These are phyloP conservation scores for Herpotrichia juniperi DNA, from an alignment of 2,329 filamentous ascomycete species.

Conservation along the genomic window DNA sequence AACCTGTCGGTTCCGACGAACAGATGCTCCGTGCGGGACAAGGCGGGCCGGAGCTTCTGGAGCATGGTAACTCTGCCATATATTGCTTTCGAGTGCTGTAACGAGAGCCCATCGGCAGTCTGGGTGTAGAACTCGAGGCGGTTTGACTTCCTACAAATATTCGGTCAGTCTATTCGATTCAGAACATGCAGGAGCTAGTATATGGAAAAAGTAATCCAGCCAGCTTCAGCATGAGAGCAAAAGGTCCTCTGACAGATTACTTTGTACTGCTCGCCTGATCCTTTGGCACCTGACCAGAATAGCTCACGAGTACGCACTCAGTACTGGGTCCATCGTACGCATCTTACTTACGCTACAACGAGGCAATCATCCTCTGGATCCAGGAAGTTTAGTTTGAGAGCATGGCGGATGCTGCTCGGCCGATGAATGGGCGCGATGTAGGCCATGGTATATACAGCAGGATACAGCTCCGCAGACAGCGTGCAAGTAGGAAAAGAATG, in stretches of 20 bases:
- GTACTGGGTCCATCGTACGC: too few relatives aligned
- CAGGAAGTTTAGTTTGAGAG: constrained; percentile 79
- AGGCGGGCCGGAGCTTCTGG: constrained; percentile 76
- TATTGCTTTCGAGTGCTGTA: constrained; percentile 73
- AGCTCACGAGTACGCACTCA: too few relatives aligned
- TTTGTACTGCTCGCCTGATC: too few relatives aligned
- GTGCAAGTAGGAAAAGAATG: background rate
- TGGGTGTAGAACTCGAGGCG: constrained; percentile 83
- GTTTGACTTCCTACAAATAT: constrained; percentile 71
- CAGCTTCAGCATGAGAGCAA: too few relatives aligned
- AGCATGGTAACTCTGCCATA: constrained; percentile 89
- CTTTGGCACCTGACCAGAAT: too few relatives aligned
- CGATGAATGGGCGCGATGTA: constrained; percentile 94
- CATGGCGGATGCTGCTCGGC: constrained; percentile 89
- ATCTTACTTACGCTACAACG: constrained; percentile 76
- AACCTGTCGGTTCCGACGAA: constrained; percentile 91
- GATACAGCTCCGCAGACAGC: background rate
- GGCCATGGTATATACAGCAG: constrained; percentile 68
- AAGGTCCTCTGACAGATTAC: too few relatives aligned
- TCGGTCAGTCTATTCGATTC: constrained; percentile 20
- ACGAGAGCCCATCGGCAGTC: constrained; percentile 62
- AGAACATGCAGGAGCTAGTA: too few relatives aligned
- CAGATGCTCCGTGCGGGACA: constrained; percentile 78
- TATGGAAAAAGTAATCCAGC: too few relatives aligned
- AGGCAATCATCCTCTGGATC: constrained; percentile 78